Conservation (phyloP, 2,329 filamentous ascomycete species). For the Cadophora malorum region DNA sequence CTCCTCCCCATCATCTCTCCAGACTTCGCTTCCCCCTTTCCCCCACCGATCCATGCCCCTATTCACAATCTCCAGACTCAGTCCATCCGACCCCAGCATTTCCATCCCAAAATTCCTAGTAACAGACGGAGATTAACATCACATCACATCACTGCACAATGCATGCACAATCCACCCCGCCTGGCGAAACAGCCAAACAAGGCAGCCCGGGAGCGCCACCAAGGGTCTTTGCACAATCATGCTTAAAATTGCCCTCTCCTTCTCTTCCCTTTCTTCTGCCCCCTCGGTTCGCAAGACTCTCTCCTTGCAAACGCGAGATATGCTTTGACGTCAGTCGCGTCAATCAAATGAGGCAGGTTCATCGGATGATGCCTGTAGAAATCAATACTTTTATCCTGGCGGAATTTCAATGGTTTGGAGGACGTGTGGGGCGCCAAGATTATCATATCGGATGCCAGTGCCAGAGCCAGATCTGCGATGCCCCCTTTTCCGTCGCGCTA, state of each 20-base stretch:
- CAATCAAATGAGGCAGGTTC: not conserved
- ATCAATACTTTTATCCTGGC: not conserved
- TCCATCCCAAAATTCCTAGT: not conserved
- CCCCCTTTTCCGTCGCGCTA: not conserved
- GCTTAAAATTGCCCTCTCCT: not conserved
- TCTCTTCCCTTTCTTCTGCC: not conserved
- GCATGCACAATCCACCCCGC: not conserved
- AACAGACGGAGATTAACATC: conserved; percentile 8
- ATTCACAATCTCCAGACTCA: not conserved
- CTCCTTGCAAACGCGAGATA: not conserved
- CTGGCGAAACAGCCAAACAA: not conserved
- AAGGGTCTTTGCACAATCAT: conserved; percentile 4
- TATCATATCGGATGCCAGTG: not conserved
- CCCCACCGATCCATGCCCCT: too few species aligned
- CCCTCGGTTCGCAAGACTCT: not conserved
- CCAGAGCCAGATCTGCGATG: not conserved
- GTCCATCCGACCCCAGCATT: not conserved
- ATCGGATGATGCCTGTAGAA: not conserved
- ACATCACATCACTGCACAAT: conserved; percentile 5
- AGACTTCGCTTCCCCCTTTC: too few species aligned
- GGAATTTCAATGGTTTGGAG: not conserved
- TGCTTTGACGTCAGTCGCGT: conserved; percentile 1
- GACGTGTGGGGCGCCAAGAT: not conserved
- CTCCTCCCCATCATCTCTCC: conserved; percentile 4
- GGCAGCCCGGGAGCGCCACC: not conserved